Evolutionary conservation across 2,329 filamentous ascomycete genomes (phyloP), one percentile per base, ranked within the genome.

Genomic region (Paecilomyces sp.): DNA sequence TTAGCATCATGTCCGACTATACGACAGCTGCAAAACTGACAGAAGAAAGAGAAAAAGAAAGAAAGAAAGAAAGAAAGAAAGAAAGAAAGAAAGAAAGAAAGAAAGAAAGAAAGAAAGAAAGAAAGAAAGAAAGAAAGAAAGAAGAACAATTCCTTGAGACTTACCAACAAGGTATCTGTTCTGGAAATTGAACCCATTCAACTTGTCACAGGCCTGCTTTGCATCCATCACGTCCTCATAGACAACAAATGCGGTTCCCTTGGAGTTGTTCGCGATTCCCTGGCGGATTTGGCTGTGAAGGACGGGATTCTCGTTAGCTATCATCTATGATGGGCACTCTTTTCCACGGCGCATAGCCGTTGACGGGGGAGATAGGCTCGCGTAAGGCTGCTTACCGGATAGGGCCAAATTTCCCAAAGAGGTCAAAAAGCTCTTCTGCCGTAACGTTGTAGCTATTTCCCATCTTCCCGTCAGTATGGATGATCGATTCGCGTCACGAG

Each of bases 181-280:
- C 83, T 99, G 94, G 79, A 99, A 99, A 83, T 99, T 99, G 87
- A 96, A 99, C 75, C 94, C 94, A 83, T 99, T 99, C 77, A 99
- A 84, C 83, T 97, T 97, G 83, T 99, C 94, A 84, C 94, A 97
- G 74, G 94, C 94, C 80, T 92, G 88, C 82, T 99, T 99, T 68
- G 94, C 92, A 83, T 99, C 94, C 85, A 94, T 90, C 68, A 97
- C 93, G 84, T 99, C 94, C 80, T 97, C 94, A 83, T 97, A 99
- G 79, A 99, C 94, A 70, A 99, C 94, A 79, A 96, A 99, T 67
- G 93, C 94, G 58, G 94, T 99, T 75, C 94, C 94, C 80, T 97
- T 99, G 72, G 94, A 97, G 77, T 94, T 93, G 80, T 88, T 92
- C 69, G 93, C 91, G 75, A 97, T 97, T 70, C 94, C 94, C 81